Evolutionary conservation across 2,329 filamentous ascomycete species (phyloP).

Genomic region (Penicillium sp.): DNA sequence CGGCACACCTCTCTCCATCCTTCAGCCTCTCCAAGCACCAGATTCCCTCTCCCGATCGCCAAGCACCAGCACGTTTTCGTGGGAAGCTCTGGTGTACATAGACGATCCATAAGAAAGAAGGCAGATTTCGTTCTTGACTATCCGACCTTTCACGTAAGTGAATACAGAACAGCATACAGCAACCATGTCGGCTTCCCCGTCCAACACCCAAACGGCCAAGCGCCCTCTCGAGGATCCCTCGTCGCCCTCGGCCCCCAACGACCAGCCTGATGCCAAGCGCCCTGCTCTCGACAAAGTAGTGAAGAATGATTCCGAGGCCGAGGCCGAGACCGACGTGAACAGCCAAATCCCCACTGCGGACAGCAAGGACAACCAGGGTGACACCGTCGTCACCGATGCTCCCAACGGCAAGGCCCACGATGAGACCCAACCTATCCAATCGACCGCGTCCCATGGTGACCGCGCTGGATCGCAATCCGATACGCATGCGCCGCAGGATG

Average conservation of each 20-base stretch:
- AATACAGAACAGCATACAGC: constrained; percentile 35
- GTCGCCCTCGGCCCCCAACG: constrained; percentile 83
- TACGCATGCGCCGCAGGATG: constrained; percentile 65
- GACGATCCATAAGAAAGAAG: constrained; percentile 54
- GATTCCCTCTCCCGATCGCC: constrained; percentile 42
- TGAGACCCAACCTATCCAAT: constrained; percentile 60
- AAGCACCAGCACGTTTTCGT: constrained; percentile 92
- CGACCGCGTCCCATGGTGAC: constrained; percentile 56
- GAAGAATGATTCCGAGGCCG: constrained; percentile 56
- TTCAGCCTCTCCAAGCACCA: constrained; percentile 37
- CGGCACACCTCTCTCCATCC: constrained; percentile 32
- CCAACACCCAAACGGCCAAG: constrained; percentile 60
- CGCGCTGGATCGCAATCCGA: constrained; percentile 44
- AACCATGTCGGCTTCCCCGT: constrained; percentile 69
- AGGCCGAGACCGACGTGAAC: constrained; percentile 33
- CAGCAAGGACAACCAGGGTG: constrained; percentile 52
- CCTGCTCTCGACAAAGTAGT: constrained; percentile 90
- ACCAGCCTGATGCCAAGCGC: constrained; percentile 95
- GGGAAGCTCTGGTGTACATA: constrained; percentile 86
- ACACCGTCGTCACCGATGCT: constrained; percentile 67
- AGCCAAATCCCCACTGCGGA: constrained; percentile 15
- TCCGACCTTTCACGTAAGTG: constrained; percentile 49
- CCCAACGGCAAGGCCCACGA: constrained; percentile 54
- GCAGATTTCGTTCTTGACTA: constrained; percentile 45
- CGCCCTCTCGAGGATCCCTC: constrained; percentile 96